Conservation (phyloP, 2,329 filamentous ascomycete genomes). For the Aspergillus pseudotamarii region DNA sequence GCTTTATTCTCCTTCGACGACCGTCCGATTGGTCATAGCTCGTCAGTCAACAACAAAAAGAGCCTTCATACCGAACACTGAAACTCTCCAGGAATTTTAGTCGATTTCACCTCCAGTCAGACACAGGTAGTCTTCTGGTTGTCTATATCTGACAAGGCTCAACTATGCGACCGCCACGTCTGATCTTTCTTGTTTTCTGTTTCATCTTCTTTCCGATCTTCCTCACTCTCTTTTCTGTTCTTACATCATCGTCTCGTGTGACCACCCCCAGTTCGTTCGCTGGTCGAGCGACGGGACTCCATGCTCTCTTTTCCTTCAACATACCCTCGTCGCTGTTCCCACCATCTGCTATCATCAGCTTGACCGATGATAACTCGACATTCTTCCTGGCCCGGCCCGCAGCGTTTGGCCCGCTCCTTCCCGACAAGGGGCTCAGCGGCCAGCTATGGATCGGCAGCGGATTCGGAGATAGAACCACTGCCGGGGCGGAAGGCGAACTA, state of each 20-base stretch:
- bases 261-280: conserved; percentile 40
- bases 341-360: conserved; percentile 90
- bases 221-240: conserved; percentile 50
- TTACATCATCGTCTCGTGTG: conserved; percentile 43
- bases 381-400: conserved; percentile 93
- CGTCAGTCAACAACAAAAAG: background rate
- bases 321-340: conserved; percentile 87
- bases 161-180: conserved; percentile 52
- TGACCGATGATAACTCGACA: conserved; percentile 97
- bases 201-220: conserved; percentile 53
- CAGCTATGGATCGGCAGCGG: conserved; percentile 92
- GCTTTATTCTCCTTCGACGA: conserved; percentile 30
- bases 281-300: conserved; percentile 51
- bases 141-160: conserved; percentile 4
- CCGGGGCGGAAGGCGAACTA: conserved; percentile 74
- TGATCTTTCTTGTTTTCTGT: conserved; percentile 49
- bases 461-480: conserved; percentile 70
- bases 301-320: conserved; percentile 69
- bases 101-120: background rate
- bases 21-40: conserved; percentile 39
- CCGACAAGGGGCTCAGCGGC: conserved; percentile 76
- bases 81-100: background rate
- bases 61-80: background rate
- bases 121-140: conserved; percentile 13
- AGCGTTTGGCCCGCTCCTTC: conserved; percentile 83